A percentile compares a stretch with the other conserved stretches of the same genome.
Evolutionary conservation across 1,284 basidiomycete genomes (phyloP).

Genomic region (Melanopsichium pennsylvanicum): DNA sequence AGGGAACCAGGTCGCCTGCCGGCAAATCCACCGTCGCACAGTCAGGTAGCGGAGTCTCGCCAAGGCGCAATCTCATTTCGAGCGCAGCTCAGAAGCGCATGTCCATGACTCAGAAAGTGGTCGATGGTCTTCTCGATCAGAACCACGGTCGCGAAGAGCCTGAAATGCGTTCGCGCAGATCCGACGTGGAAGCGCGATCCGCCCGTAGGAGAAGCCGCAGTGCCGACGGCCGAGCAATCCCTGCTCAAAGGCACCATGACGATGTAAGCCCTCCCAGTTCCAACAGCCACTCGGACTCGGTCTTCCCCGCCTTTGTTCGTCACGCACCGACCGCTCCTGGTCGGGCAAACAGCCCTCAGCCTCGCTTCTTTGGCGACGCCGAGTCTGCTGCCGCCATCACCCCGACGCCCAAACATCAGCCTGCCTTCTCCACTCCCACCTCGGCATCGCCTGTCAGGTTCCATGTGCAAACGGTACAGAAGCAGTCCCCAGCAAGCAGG

Average conservation of each 20-base stretch:
- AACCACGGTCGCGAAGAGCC: constrained; percentile 48
- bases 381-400: constrained; percentile 17
- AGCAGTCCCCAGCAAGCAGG: constrained; percentile 10
- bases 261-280: constrained; percentile 35
- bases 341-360: constrained; percentile 28
- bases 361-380: constrained; percentile 19
- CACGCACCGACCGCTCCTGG: constrained; percentile 23
- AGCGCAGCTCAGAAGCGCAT: constrained; percentile 20
- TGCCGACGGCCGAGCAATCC: constrained; percentile 25
- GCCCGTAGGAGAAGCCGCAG: constrained; percentile 44
- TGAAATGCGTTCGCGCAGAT: constrained; percentile 31
- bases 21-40: constrained; percentile 7
- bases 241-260: constrained; percentile 13
- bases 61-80: neutral
- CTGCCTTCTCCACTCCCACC: constrained; percentile 10
- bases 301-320: constrained; percentile 44
- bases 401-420: constrained; percentile 9
- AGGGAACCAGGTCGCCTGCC: constrained; percentile 8
- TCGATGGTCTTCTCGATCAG: constrained; percentile 38
- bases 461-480: neutral
- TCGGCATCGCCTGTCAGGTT: constrained; percentile 6
- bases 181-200: constrained; percentile 27
- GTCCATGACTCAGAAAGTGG: constrained; percentile 47
- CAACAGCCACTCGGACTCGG: constrained; percentile 39
- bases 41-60: neutral